phyloP scores from a whole-genome alignment of 805 yeast genomes.

The Ogataea angusta region DNA sequence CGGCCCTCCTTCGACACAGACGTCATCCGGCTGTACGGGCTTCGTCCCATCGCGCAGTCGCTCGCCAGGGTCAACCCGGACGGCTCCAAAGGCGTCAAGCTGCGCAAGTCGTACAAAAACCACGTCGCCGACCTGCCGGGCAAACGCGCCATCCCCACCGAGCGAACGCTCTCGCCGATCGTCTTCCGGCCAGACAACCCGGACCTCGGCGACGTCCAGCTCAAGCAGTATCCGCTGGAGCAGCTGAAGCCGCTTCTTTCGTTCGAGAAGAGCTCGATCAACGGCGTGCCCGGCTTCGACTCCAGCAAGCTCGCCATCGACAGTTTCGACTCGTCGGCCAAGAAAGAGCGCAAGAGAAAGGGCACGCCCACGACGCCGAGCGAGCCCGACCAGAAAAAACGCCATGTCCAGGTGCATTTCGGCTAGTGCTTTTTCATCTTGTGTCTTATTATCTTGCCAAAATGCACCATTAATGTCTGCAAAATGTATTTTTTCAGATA shows the following conservation, averaged over 20 bases:
- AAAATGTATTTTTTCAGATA: slow-evolving; percentile 61
- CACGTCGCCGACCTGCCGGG: slow-evolving; percentile 88
- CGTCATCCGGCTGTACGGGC: slow-evolving; percentile 63
- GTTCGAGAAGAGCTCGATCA: slow-evolving; percentile 61
- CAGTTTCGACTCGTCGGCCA: slow-evolving; percentile 30
- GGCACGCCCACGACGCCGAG: slow-evolving; percentile 20
- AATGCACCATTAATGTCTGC: slow-evolving; percentile 55
- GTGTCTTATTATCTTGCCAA: slow-evolving; percentile 55
- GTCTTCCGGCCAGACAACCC: slow-evolving; percentile 39
- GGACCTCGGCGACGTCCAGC: slow-evolving; percentile 35
- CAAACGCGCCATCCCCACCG: slow-evolving; percentile 62
- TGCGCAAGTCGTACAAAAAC: slow-evolving; percentile 91
- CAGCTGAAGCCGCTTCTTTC: slow-evolving; percentile 47
- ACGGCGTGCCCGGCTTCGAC: slow-evolving; percentile 78
- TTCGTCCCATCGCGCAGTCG: slow-evolving; percentile 66
- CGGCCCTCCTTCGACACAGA: slow-evolving; percentile 73
- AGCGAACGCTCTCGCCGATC: slow-evolving; percentile 36
- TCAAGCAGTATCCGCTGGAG: slow-evolving; percentile 49
- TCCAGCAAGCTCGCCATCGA: slow-evolving; percentile 62
- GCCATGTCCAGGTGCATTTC: slow-evolving; percentile 35
- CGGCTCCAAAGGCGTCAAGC: slow-evolving; percentile 87
- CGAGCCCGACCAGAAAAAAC: slow-evolving; percentile 28
- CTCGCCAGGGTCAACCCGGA: slow-evolving; percentile 85
- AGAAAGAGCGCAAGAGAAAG: slow-evolving; percentile 30
- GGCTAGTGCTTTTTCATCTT: slow-evolving; percentile 19